These are phyloP conservation scores for Physcia stellaris DNA, from an alignment of 495 filamentous ascomycete genomes.

Conservation along the genomic window DNA sequence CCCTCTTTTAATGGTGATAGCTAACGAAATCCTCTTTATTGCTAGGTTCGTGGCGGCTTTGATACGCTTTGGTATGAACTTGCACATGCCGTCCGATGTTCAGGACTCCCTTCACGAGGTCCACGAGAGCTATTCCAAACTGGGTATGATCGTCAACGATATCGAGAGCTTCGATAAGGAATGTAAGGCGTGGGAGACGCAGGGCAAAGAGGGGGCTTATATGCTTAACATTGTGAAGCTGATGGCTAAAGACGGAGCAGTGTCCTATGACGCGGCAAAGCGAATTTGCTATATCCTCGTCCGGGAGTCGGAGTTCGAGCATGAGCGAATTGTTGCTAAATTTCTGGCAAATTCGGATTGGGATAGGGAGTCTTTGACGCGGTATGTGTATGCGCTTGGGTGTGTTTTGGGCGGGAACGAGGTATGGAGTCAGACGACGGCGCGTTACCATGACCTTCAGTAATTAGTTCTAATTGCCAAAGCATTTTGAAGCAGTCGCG, in stretches of 20 bases:
- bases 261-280: constrained; percentile 15
- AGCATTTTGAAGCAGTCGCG: no score
- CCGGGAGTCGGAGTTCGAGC: constrained; percentile 20
- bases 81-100: constrained; percentile 11
- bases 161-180: constrained; percentile 36
- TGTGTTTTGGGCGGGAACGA: constrained; percentile 30
- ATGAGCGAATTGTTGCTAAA: constrained; percentile 11
- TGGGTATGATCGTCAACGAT: constrained; percentile 36
- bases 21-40: constrained; percentile 12
- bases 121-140: constrained; percentile 32
- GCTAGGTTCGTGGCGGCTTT: constrained; percentile 42
- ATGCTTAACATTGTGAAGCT: constrained; percentile 19
- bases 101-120: constrained; percentile 26
- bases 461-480: no score
- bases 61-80: constrained; percentile 39
- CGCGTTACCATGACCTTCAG: constrained; percentile 8
- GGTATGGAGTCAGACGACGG: constrained; percentile 25
- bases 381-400: no score
- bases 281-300: constrained; percentile 20
- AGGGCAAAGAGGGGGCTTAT: constrained; percentile 19
- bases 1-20: no score
- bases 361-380: constrained; percentile 20
- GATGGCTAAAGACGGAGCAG: constrained; percentile 12
- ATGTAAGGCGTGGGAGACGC: constrained; percentile 7
- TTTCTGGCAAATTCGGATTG: neutral